Conservation (phyloP, 495 filamentous ascomycete genomes). For the Lepraria neglecta region DNA sequence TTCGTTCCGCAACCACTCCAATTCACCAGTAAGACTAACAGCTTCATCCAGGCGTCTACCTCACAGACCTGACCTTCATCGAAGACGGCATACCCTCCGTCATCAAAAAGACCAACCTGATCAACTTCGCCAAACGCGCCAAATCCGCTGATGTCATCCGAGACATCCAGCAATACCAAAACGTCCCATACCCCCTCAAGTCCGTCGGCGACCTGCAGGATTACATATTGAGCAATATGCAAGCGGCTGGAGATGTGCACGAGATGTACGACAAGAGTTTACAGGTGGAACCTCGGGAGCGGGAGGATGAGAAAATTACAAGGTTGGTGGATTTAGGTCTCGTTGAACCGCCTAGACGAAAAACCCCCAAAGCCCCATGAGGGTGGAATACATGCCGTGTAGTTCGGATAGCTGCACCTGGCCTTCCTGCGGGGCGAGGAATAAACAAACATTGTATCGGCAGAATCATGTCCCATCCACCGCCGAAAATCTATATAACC, state of each 20-base stretch:
- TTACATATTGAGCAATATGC: constrained; percentile 93
- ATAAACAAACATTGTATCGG: constrained; percentile 9
- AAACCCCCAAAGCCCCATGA: constrained; percentile 6
- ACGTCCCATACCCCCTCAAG: constrained; percentile 84
- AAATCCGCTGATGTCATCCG: constrained; percentile 97
- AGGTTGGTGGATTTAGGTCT: constrained; percentile 46
- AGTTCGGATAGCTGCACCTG: constrained; percentile 15
- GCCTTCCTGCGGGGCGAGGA: constrained; percentile 5
- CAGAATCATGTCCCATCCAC: constrained; percentile 36
- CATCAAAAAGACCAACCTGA: constrained; percentile 88
- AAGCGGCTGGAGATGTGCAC: constrained; percentile 87
- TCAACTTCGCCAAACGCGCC: constrained; percentile 96
- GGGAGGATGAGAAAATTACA: constrained; percentile 92
- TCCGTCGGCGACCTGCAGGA: constrained; percentile 89
- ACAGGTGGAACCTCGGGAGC: constrained; percentile 84
- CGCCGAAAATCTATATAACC: constrained; percentile 11
- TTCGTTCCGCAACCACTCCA: constrained; percentile 40
- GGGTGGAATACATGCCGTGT: constrained; percentile 26
- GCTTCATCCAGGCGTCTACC: constrained; percentile 67
- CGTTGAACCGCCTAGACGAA: constrained; percentile 10
- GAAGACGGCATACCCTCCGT: constrained; percentile 95
- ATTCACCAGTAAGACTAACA: constrained; percentile 21
- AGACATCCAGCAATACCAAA: constrained; percentile 97
- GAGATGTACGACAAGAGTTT: constrained; percentile 98
- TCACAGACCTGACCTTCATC: constrained; percentile 97